Base-by-base conservation (phyloP, 257 asterid genomes). In the Osmanthus fragrans region DNA sequence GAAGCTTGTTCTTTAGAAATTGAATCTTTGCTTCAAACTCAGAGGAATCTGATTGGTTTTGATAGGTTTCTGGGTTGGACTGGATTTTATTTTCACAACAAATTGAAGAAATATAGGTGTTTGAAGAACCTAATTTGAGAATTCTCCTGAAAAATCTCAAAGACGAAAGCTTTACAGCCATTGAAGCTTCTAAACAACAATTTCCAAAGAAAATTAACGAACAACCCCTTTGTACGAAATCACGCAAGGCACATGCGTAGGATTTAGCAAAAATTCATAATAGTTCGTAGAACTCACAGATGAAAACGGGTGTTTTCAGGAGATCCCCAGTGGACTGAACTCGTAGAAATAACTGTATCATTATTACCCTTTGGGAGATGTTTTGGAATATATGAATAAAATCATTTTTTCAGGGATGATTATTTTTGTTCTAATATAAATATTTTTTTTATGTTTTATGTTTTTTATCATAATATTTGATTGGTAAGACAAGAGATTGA, bases 131-230 rank as follows among this genome's bases (percentile, higher is more conserved):
- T 89, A 92, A 80, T 25, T 76, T 77, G n/a, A 87, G 78, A 12
- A 86, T 80, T 88, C 88, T 81, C 80, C 78, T 77, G 51, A 86
- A 80, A 60, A 87, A 77, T 4, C 82, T 69, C 30, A 83, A 78
- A 76, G 89, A 78, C 77, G 86, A 83, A 74, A 86, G 86, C 85
- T 86, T 94, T 82, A 83, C 85, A 34, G 94, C 92, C 98, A 94
- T 94, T 75, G 73, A 68, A 84, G 85, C 75, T 29, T 76, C 70
- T 69, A 49, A 25, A 47, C 25, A 63, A 51, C 37, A 32, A 45
- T 23, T 18, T 13, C 16, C 65, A 47, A 33, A 9, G 23, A 16
- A 54, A 54, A 19, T 54, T 19, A 54, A 23, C 68, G 33, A 63
- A 63, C 68, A 60, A 60, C 32, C 32, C 68, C 63, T 54, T 19